A percentile compares a stretch with the other conserved stretches of the same genome.
Conservation (phyloP, 2,329 filamentous ascomycete species). For the Exophiala aquamarina region DNA sequence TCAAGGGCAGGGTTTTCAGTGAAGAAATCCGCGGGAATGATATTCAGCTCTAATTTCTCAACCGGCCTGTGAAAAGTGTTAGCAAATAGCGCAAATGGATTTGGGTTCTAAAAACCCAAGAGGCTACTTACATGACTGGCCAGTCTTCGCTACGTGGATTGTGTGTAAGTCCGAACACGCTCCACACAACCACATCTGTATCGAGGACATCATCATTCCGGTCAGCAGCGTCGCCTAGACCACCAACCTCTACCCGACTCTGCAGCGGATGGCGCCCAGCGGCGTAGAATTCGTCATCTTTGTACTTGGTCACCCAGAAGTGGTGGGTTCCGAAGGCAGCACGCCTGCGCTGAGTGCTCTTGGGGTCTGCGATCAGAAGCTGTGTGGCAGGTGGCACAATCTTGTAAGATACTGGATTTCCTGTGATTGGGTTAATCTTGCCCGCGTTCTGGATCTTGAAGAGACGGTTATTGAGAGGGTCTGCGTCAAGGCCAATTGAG, state of each 20-base stretch:
- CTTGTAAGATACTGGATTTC: conserved; percentile 49
- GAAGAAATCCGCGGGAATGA: too few species aligned
- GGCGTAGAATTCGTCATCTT: conserved; percentile 50
- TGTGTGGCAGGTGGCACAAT: conserved; percentile 48
- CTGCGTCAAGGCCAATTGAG: conserved; percentile 53
- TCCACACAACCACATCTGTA: conserved; percentile 51
- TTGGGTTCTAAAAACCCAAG: too few species aligned
- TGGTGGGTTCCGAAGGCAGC: conserved; percentile 51
- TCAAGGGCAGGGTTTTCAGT: too few species aligned
- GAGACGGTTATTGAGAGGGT: conserved; percentile 45
- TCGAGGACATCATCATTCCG: conserved; percentile 43
- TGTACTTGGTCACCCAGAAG: conserved; percentile 52
- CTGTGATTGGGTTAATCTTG: conserved; percentile 42
- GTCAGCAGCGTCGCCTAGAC: conserved; percentile 44
- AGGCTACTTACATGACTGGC: conserved; percentile 50
- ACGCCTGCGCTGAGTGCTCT: conserved; percentile 44
- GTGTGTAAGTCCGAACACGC: conserved; percentile 51
- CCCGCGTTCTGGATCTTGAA: conserved; percentile 51
- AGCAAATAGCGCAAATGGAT: too few species aligned
- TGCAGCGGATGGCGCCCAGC: conserved; percentile 51
- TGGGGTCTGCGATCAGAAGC: conserved; percentile 47
- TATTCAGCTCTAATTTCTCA: too few species aligned
- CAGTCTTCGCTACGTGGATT: conserved; percentile 53
- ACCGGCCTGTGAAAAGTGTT: too few species aligned
- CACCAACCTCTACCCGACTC: conserved; percentile 42